phyloP scores from a whole-genome alignment of 148 eudicot genomes.

The Fagopyrum tataricum region DNA sequence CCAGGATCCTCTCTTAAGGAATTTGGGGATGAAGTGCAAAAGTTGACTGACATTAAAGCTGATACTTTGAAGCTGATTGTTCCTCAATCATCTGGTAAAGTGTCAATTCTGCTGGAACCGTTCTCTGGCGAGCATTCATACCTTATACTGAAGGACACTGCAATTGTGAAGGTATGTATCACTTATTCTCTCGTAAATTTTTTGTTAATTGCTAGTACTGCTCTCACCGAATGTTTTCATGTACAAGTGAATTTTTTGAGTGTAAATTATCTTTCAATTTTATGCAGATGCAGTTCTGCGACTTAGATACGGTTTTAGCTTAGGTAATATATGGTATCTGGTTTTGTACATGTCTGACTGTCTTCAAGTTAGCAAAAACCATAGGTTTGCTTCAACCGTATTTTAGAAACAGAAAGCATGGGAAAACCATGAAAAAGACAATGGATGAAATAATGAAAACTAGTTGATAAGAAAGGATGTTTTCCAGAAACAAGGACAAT shows the following conservation, averaged over 20 bases:
- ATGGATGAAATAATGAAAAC: background rate
- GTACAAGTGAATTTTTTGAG: background rate
- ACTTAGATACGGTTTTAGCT: background rate
- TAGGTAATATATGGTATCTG: background rate
- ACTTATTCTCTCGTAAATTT: background rate
- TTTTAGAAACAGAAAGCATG: background rate
- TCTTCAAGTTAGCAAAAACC: background rate
- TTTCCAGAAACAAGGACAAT: background rate
- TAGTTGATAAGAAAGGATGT: conserved; percentile 1
- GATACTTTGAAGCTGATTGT: conserved; percentile 69
- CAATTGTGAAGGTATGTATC: conserved; percentile 42
- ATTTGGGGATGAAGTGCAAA: conserved; percentile 55
- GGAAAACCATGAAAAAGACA: background rate
- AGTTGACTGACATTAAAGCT: conserved; percentile 55
- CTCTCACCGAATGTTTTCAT: background rate
- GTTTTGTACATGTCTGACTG: background rate
- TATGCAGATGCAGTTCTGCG: background rate
- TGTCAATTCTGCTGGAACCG: conserved; percentile 51
- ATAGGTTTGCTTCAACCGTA: background rate
- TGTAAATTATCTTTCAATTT: background rate
- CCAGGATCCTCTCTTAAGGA: conserved; percentile 48
- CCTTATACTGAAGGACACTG: conserved; percentile 39
- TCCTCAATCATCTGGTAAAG: conserved; percentile 40
- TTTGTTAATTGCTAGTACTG: background rate
- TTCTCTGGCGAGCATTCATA: conserved; percentile 64